A percentile compares a stretch with the other conserved stretches of the same genome.
Conservation (phyloP, 2,329 filamentous ascomycete genomes). For the Fusarium verticillioides region DNA sequence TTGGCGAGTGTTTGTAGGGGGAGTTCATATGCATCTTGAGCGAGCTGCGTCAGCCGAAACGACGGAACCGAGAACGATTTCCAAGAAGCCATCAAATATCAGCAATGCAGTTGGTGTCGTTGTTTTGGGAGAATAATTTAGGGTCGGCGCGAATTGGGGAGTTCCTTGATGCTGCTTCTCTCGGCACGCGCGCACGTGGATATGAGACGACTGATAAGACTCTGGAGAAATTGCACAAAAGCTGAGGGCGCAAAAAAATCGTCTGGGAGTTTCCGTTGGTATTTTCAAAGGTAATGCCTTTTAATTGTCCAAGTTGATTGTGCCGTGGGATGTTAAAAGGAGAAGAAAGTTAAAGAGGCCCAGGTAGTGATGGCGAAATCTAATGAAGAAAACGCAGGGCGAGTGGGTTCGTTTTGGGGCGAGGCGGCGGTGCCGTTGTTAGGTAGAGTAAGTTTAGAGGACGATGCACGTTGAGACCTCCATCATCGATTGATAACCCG, state of each 20-base stretch:
- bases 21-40: conserved; percentile 54
- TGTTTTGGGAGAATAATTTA: conserved; percentile 2
- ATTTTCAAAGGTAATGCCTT: conserved; percentile 1
- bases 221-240: background rate
- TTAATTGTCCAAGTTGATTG: conserved; percentile 13
- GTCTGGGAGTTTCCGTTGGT: background rate
- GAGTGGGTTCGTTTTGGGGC: conserved; percentile 37
- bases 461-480: conserved; percentile 22
- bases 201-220: conserved; percentile 15
- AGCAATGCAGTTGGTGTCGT: conserved; percentile 8
- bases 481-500: conserved; percentile 37
- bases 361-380: conserved; percentile 24
- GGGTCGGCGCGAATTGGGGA: conserved; percentile 25
- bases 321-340: background rate
- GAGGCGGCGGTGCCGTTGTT: conserved; percentile 22
- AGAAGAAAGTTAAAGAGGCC: conserved; percentile 2
- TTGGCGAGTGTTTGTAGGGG: conserved; percentile 55
- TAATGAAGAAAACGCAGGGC: conserved; percentile 15
- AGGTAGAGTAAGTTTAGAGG: conserved; percentile 17
- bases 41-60: conserved; percentile 55
- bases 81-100: conserved; percentile 52
- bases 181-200: conserved; percentile 13
- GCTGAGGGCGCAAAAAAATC: background rate
- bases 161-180: conserved; percentile 21
- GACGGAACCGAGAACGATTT: conserved; percentile 56